Evolutionary conservation across 2,329 filamentous ascomycete species (phyloP).

Genomic region (Arachnomyces sp.): DNA sequence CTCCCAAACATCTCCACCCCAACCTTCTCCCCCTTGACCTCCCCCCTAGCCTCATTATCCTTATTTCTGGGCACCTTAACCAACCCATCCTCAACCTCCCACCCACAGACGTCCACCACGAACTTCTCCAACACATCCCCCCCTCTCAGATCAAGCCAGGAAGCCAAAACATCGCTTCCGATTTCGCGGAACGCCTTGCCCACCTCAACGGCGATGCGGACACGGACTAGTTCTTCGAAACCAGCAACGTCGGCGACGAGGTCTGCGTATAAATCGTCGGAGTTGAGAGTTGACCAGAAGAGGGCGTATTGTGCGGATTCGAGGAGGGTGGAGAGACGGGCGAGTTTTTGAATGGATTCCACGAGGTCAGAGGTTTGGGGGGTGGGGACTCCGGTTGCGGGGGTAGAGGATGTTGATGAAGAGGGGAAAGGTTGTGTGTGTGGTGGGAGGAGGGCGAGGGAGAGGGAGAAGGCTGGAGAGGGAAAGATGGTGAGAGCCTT

Average conservation of each 20-base stretch:
- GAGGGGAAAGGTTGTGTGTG: conserved; percentile 61
- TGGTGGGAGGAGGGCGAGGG: conserved; percentile 86
- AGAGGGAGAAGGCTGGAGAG: conserved; percentile 87
- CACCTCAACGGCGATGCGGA: conserved; percentile 81
- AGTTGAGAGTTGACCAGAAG: conserved; percentile 91
- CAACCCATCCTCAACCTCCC: conserved; percentile 63
- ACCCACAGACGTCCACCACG: conserved; percentile 76
- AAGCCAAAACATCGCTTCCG: conserved; percentile 59
- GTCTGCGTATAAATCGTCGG: conserved; percentile 91
- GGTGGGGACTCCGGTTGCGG: conserved; percentile 33
- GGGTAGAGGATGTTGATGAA: conserved; percentile 45
- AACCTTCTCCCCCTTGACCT: conserved; percentile 93
- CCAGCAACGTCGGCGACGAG: conserved; percentile 87
- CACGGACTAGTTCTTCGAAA: conserved; percentile 89
- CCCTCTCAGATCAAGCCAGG: conserved; percentile 64
- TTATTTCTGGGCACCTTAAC: conserved; percentile 84
- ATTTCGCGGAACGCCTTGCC: conserved; percentile 73
- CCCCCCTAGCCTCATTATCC: conserved; percentile 95
- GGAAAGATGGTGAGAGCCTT: conserved; percentile 97
- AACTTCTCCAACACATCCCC: conserved; percentile 66
- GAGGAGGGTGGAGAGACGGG: conserved; percentile 75
- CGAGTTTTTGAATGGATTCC: conserved; percentile 86
- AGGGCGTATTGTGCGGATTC: conserved; percentile 81
- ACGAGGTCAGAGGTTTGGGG: conserved; percentile 50
- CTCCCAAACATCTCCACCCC: conserved; percentile 46